phyloP scores from a whole-genome alignment of 257 asterid species.

The Salvia splendens region DNA sequence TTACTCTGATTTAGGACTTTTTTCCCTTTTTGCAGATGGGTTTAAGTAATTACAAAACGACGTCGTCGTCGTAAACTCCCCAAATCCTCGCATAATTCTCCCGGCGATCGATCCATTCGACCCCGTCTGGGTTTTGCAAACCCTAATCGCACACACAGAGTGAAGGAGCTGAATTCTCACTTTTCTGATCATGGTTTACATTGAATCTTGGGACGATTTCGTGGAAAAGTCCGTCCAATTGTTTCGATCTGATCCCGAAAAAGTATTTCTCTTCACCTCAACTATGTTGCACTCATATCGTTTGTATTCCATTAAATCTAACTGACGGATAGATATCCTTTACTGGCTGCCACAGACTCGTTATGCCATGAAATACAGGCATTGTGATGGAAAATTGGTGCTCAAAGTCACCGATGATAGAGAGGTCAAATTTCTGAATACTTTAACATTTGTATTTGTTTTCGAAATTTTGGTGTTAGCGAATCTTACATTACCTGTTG shows the following conservation, averaged over 20 bases:
- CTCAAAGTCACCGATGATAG: conserved; percentile 88
- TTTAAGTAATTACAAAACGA: no score
- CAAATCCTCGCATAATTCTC: conserved; percentile 22
- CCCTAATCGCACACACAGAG: not conserved
- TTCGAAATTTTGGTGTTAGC: not conserved
- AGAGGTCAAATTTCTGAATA: conserved; percentile 48
- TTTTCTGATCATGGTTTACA: conserved; percentile 58
- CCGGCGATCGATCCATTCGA: conserved; percentile 18
- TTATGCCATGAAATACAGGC: conserved; percentile 80
- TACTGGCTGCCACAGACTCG: conserved; percentile 58
- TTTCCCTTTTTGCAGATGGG: no score
- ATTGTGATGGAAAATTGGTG: conserved; percentile 85
- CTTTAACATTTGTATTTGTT: not conserved
- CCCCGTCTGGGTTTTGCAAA: conserved; percentile 7
- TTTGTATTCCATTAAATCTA: not conserved
- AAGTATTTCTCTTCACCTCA: conserved; percentile 35
- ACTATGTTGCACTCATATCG: not conserved
- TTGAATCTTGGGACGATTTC: conserved; percentile 81
- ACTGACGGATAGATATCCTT: conserved; percentile 6
- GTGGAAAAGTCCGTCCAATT: conserved; percentile 68
- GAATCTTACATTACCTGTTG: not conserved
- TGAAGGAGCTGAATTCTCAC: not conserved
- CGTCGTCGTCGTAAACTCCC: no score
- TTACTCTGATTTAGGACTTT: no score
- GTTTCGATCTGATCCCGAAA: conserved; percentile 71